phyloP scores from a whole-genome alignment of 2,329 filamentous ascomycete genomes.

The Colletotrichum endophyticum region DNA sequence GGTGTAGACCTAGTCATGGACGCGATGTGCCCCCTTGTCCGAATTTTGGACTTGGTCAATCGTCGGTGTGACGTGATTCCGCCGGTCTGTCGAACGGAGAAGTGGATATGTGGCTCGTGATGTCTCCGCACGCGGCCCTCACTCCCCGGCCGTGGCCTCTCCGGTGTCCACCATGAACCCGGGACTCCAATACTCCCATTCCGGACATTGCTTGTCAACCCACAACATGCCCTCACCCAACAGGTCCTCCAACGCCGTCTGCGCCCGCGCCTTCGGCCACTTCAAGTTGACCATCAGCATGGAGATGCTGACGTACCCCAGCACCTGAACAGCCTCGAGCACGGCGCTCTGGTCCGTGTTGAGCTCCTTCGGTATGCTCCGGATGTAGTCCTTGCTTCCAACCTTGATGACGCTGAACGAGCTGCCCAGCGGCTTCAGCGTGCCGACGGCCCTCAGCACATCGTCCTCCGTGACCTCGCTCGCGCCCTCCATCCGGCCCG shows the following conservation, averaged over 20 bases:
- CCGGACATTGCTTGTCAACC: conserved; percentile 84
- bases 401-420: conserved; percentile 87
- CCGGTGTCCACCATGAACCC: conserved; percentile 67
- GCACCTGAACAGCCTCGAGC: conserved; percentile 86
- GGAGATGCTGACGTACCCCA: conserved; percentile 88
- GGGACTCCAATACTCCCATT: conserved; percentile 95
- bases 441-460: conserved; percentile 85
- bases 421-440: conserved; percentile 84
- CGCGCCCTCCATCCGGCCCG: conserved; percentile 75
- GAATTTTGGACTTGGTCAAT: background rate
- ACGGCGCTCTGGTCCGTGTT: conserved; percentile 94
- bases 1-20: background rate
- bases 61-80: background rate
- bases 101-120: conserved; percentile 23
- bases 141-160: conserved; percentile 22
- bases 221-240: conserved; percentile 89
- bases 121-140: conserved; percentile 19
- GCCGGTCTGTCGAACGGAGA: background rate
- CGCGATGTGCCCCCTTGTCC: background rate
- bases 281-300: conserved; percentile 87
- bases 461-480: conserved; percentile 90
- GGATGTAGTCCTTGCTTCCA: conserved; percentile 84
- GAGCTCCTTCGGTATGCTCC: conserved; percentile 92
- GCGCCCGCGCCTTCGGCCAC: conserved; percentile 85
- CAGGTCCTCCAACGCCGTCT: conserved; percentile 89